Conservation (phyloP, 371 early-diverging fungal species). For the Syncephalastrum racemosum region DNA sequence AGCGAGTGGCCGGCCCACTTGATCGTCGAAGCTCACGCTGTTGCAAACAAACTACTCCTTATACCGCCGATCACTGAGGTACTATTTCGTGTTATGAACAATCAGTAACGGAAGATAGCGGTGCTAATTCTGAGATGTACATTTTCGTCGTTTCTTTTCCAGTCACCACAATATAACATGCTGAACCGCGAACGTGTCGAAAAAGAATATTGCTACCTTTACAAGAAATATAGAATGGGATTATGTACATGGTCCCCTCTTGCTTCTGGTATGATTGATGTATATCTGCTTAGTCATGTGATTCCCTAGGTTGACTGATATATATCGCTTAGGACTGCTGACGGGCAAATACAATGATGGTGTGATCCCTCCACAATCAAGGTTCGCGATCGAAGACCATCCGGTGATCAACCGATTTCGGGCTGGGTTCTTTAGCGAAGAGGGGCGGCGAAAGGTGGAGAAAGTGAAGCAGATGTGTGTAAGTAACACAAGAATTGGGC, state of each 20-base stretch:
- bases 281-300: slow-evolving; percentile 8
- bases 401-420: slow-evolving; percentile 64
- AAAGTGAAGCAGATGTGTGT: slow-evolving; percentile 52
- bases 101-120: neutral
- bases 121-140: neutral
- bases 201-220: slow-evolving; percentile 75
- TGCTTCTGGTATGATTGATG: slow-evolving; percentile 55
- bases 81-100: slow-evolving; percentile 2
- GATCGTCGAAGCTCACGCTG: slow-evolving; percentile 73
- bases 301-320: neutral
- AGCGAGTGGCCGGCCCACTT: slow-evolving; percentile 85
- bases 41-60: slow-evolving; percentile 68
- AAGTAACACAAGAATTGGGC: slow-evolving; percentile 16
- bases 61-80: slow-evolving; percentile 69
- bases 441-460: slow-evolving; percentile 56
- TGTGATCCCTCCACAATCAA: slow-evolving; percentile 66
- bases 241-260: slow-evolving; percentile 84
- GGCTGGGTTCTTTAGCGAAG: slow-evolving; percentile 59
- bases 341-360: slow-evolving; percentile 81
- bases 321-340: slow-evolving; percentile 39
- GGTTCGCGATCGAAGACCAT: slow-evolving; percentile 67
- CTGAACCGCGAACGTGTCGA: slow-evolving; percentile 80
- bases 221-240: slow-evolving; percentile 70
- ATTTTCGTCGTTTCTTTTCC: slow-evolving; percentile 47
- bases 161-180: slow-evolving; percentile 90